phyloP scores from a whole-genome alignment of 495 filamentous ascomycete species.

The Neurospora sp. region DNA sequence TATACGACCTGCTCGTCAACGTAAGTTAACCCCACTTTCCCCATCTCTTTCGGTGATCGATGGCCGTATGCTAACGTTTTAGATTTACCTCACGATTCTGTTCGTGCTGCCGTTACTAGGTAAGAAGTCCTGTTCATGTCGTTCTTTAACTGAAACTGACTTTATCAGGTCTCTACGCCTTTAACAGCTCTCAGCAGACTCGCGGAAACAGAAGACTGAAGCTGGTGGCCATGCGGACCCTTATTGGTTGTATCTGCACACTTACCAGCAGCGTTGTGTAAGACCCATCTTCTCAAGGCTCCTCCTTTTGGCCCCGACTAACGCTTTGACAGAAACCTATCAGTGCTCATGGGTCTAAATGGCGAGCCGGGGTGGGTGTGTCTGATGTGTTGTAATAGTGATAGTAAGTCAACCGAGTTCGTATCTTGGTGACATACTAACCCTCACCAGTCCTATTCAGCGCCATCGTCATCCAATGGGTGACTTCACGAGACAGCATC shows the following conservation, averaged over 20 bases:
- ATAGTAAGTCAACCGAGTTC: slow-evolving; percentile 25
- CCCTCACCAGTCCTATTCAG: slow-evolving; percentile 37
- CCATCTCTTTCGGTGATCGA: not conserved
- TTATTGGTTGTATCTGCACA: slow-evolving; percentile 39
- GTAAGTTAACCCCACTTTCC: slow-evolving; percentile 14
- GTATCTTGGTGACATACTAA: slow-evolving; percentile 1
- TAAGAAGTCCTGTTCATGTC: slow-evolving; percentile 9
- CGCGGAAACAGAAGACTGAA: slow-evolving; percentile 26
- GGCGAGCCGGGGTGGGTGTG: slow-evolving; percentile 48
- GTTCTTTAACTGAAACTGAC: not conserved
- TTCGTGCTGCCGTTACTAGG: slow-evolving; percentile 39
- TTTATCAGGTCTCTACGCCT: slow-evolving; percentile 29
- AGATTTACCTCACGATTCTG: slow-evolving; percentile 43
- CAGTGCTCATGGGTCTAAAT: slow-evolving; percentile 37
- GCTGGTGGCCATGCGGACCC: slow-evolving; percentile 34
- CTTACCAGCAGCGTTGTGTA: slow-evolving; percentile 39
- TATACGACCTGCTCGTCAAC: slow-evolving; percentile 39
- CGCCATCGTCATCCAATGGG: slow-evolving; percentile 43
- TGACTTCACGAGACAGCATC: slow-evolving; percentile 38
- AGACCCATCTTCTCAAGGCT: not conserved
- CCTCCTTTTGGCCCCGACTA: not conserved
- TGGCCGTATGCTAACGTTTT: slow-evolving; percentile 1
- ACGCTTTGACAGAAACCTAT: slow-evolving; percentile 32
- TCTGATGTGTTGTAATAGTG: slow-evolving; percentile 46
- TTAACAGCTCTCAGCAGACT: slow-evolving; percentile 23